A percentile compares a stretch with the other conserved stretches of the same genome.
Conservation (phyloP, 2,329 filamentous ascomycete genomes). For the Fusarium phyllophilum region DNA sequence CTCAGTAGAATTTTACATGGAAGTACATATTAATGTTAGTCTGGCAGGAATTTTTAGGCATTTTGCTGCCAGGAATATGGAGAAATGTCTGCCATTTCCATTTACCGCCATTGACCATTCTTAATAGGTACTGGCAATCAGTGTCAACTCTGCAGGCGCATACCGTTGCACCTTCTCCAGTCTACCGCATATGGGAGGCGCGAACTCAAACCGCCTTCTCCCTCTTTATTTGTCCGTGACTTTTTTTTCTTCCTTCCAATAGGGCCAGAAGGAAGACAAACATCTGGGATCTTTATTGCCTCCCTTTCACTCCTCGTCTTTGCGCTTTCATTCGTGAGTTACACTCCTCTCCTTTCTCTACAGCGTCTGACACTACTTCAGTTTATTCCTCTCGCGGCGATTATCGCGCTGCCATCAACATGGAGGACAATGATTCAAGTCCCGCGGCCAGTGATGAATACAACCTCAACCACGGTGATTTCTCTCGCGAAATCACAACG, state of each 20-base stretch:
- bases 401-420: background rate
- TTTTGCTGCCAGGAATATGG: no score
- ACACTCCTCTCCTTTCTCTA: background rate
- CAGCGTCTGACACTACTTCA: background rate
- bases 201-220: background rate
- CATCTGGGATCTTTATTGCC: fast-evolving
- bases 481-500: background rate
- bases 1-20: no score
- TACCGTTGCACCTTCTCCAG: background rate
- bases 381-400: background rate
- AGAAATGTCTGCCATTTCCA: no score
- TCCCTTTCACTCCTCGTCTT: background rate
- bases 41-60: no score
- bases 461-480: fast-evolving
- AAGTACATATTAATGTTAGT: no score
- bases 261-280: background rate
- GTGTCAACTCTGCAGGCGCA: background rate
- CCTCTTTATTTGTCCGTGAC: background rate
- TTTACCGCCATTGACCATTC: no score
- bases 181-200: background rate
- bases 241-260: background rate
- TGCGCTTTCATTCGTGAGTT: background rate
- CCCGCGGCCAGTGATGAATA: background rate
- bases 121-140: background rate
- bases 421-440: background rate